Evolutionary conservation across 768 basidiomycete species (phyloP), one percentile per base, ranked within the genome.

Genomic region (Lentinula lateritia): DNA sequence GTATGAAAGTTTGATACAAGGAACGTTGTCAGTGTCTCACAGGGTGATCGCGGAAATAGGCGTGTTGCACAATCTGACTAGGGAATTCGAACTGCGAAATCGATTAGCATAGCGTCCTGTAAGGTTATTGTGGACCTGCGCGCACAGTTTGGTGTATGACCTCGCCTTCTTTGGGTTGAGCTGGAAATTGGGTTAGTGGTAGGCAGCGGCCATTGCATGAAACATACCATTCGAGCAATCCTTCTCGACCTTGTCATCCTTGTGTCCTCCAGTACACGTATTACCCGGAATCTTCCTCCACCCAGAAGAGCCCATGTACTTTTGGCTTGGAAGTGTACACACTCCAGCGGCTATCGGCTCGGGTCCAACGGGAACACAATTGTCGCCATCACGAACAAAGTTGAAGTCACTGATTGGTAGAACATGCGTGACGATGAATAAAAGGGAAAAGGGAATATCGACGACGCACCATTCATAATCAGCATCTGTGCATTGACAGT

Each of bases 241-340:
- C 77, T 96, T 98, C 65, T 79, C 68, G 0, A 89, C 75, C 36
- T 73, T 78, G 12, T 82, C 78, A 66, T 97, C 96, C 75, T 90
- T 91, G 18, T 78, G 57, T 2, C 91, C 93, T n/a, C 79, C 79
- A 41, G 79, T 80, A 69, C 97, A 99, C 0, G 88, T 90, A 68
- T 99, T 90, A 0, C 96, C 96, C 3, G 97, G 95, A 62, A 99
- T 93, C 69, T 88, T 85, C 36, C 95, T 82, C 71, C 87, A 99
- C 0, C 97, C 97, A 18, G 92, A 93, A 0, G 95, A 98, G 0
- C 97, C 97, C 70, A 80, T 67, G 70, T 93, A 99, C 6, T 69
- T 84, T 64, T 89, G 78, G 5, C 82, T 78, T 0, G 82, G 73
- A 50, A 76, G 77, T 8, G 76, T 75, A 67, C 94, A 96, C 1